These are phyloP conservation scores for Teratosphaeria pseudoeucalypti DNA, from an alignment of 2,329 filamentous ascomycete genomes.

Conservation along the genomic window DNA sequence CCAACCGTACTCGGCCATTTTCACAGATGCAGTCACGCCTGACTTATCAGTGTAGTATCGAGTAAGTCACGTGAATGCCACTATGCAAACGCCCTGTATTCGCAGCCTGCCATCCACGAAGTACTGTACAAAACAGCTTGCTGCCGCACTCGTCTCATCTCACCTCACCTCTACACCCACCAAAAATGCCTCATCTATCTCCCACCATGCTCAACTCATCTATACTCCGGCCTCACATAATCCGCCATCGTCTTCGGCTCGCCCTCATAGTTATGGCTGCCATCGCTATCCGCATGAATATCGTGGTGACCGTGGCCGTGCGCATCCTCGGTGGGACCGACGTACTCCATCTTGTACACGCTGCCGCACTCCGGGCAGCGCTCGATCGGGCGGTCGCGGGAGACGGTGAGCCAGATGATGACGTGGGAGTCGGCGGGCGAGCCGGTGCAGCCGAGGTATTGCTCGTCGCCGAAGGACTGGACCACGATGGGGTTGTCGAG, in stretches of 20 bases:
- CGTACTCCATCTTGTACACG: constrained; percentile 96
- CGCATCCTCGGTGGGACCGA: constrained; percentile 69
- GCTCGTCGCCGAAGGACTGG: constrained; percentile 87
- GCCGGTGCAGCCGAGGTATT: constrained; percentile 94
- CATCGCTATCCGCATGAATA: constrained; percentile 42
- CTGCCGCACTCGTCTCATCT: neutral
- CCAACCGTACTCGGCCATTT: no score
- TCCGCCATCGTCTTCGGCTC: constrained; percentile 96
- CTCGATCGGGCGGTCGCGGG: constrained; percentile 80
- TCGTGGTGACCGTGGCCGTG: constrained; percentile 38
- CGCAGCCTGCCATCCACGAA: neutral
- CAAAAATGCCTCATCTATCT: neutral
- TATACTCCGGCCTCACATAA: constrained; percentile 91
- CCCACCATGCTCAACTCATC: constrained; percentile 40
- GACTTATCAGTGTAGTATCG: neutral
- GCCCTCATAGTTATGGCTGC: constrained; percentile 47
- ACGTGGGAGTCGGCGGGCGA: constrained; percentile 84
- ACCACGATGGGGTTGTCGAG: constrained; percentile 83
- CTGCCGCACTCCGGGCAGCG: constrained; percentile 95
- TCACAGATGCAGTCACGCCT: no score
- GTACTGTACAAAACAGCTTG: neutral
- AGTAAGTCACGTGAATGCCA: neutral
- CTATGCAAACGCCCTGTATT: neutral
- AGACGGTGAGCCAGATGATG: constrained; percentile 81
- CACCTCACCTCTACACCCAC: neutral